Evolutionary conservation across 176 grass and related monocot species (phyloP), one percentile per base, ranked within the genome.

Genomic region (Hsuehochloa calcarea): DNA sequence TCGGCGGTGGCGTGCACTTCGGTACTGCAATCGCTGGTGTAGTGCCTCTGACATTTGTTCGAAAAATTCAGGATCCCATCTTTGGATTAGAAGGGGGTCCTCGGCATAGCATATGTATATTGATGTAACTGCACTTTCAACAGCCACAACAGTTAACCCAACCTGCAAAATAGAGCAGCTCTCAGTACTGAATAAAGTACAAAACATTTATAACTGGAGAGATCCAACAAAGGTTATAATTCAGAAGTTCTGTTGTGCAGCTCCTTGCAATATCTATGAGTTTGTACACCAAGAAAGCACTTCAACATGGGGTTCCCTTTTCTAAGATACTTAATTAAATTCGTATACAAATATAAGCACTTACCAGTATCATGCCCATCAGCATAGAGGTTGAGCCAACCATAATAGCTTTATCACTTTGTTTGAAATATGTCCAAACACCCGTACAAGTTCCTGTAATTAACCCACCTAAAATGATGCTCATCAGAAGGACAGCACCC

Each of bases 301-400:
- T 65, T 77, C 10, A 37, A 38, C 14, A 19, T 0, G 4, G 20
- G 0, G 26, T 71, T 34, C n/a, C 20, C 10, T 77, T 71, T 85
- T 31, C 40, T 82, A 26, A 75, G 31, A 41, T 73, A 68, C 17
- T 68, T 75, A 72, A 49, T 66, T 23, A 44, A 40, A 75, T 51
- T 25, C 37, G 37, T 52, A 17, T 47, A 43, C 8, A 31, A 51
- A 50, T 46, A 52, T 76, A 50, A n/a, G 6, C 35, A 87, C 93
- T 90, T 81, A 98, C 96, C 91, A 98, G 80, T 88, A 98, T 95
- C 96, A 98, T 98, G 55, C 96, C 96, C 78, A 98, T 95, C 74
- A 98, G 84, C 85, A 92, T 88, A 69, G 91, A 88, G 43, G 96
- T 98, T 35, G 91, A 93, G 54, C 96, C 88, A 84, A 98, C 91